Evolutionary conservation across 1,284 basidiomycete genomes (phyloP), one percentile per base, ranked within the genome.

Genomic region (Pyrrhoderma noxium): DNA sequence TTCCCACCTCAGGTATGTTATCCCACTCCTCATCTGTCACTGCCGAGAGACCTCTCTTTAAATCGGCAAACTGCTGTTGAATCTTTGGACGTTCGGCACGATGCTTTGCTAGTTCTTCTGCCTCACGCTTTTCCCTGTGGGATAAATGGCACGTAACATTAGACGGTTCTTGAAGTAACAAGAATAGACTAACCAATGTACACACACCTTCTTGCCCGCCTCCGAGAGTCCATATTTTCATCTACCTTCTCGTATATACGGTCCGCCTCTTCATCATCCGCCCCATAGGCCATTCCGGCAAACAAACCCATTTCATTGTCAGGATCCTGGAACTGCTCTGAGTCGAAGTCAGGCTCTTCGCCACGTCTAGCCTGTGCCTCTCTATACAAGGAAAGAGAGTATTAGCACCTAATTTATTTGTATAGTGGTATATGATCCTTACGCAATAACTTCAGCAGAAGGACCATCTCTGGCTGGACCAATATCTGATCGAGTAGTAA

Each of bases 401-500:
- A 35, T 11, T 18, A 8, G 13, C 9, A 22, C 14, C 5, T 22
- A 40, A 37, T 40, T 40, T 5, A 7, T 16, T 45, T 16, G 23
- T 16, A 35, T 9, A 53, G 22, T 21, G 18, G 21, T 40, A 41
- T 31, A 34, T 18, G 27, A 18, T 9, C 79, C 80, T 57, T 60
- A 89, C 85, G 90, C 90, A 43, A 94, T 74, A 1, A 82, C 81
- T 67, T 94, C 92, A 23, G 91, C 91, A 13, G 88, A 89, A 0
- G 93, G 91, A 0, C 91, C 92, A 65, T 96, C 93, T 66, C 96
- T 79, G 3, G 95, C 95, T 44, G 95, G 96, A 65, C 95, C 95
- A 58, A 99, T 99, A 81, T 99, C 95, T 44, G 93, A 96, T 49
- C 95, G 88, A 7, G 94, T 99, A 0, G 95, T 99, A 70, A 99